Evolutionary conservation across 106 monocot genomes (phyloP).

Genomic region (Dendrobium chrysotoxum): DNA sequence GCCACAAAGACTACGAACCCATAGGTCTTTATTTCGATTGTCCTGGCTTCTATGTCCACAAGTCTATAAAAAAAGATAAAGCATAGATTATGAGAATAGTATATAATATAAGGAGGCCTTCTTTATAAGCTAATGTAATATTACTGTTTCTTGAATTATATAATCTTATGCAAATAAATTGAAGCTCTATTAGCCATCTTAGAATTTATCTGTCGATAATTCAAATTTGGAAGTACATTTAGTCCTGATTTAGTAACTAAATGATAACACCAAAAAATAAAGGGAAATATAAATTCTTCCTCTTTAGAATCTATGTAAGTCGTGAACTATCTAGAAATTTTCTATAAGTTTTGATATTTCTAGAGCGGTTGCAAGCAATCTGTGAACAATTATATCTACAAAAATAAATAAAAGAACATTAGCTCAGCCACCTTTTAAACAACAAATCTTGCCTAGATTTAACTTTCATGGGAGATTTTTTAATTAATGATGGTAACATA

Average conservation of each 20-base stretch:
- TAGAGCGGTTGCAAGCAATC: conserved; percentile 88
- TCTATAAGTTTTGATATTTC: conserved; percentile 78
- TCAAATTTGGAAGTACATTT: conserved; percentile 50
- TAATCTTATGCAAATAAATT: conserved; percentile 85
- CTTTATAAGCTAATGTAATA: not conserved
- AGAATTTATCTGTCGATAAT: conserved; percentile 93
- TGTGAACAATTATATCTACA: conserved; percentile 97
- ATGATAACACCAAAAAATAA: not conserved
- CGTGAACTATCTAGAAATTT: conserved; percentile 69
- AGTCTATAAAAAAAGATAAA: conserved; percentile 53
- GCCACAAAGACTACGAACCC: conserved; percentile 97
- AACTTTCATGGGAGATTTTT: no score
- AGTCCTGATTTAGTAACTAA: not conserved
- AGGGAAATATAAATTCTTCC: conserved; percentile 28
- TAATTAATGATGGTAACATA: no score
- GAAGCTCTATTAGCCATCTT: conserved; percentile 97
- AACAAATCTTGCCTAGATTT: no score
- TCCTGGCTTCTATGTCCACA: conserved; percentile 84
- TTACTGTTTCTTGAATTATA: conserved; percentile 89
- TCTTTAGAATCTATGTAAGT: conserved; percentile 78
- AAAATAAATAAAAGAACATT: not conserved
- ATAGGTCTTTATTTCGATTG: conserved; percentile 87
- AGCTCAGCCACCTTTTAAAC: no score
- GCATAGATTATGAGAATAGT: not conserved
- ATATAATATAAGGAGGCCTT: not conserved